phyloP scores from a whole-genome alignment of 2,329 filamentous ascomycete genomes.

The Colletotrichum tropicicola region DNA sequence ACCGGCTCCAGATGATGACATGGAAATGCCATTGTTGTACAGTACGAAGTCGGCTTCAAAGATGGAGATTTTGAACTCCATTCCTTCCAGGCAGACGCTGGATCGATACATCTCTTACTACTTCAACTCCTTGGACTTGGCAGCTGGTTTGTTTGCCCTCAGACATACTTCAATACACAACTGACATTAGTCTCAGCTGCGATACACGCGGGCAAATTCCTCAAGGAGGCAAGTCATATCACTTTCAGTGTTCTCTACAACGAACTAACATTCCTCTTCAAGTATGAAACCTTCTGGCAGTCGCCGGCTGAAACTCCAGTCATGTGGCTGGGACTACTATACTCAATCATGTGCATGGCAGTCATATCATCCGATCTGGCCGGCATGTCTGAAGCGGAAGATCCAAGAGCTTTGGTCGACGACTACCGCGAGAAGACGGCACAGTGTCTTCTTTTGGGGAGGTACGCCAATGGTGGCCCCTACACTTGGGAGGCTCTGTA shows the following conservation, averaged over 20 bases:
- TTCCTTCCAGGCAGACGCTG: slow-evolving; percentile 42
- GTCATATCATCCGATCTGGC: slow-evolving; percentile 29
- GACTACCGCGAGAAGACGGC: slow-evolving; percentile 41
- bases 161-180: slow-evolving; percentile 1
- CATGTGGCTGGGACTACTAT: slow-evolving; percentile 57
- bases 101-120: slow-evolving; percentile 46
- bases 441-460: slow-evolving; percentile 46
- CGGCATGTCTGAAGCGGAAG: slow-evolving; percentile 14
- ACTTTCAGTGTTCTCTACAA: too few relatives aligned
- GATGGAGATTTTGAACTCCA: slow-evolving; percentile 41
- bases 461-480: slow-evolving; percentile 52
- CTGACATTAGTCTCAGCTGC: slow-evolving; percentile 7
- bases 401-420: background rate
- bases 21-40: slow-evolving; percentile 42
- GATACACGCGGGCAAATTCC: background rate
- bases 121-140: slow-evolving; percentile 44
- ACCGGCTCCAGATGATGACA: background rate
- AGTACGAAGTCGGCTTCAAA: slow-evolving; percentile 36
- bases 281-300: slow-evolving; percentile 57
- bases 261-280: background rate
- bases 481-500: slow-evolving; percentile 50
- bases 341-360: slow-evolving; percentile 53
- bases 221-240: background rate
- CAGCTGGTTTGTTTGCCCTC: background rate
- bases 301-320: slow-evolving; percentile 44